Percentiles rank a stretch among this genome's conserved stretches.
Evolutionary conservation across 352 stramenopile species (phyloP).

Genomic region (Globisporangium lucens): DNA sequence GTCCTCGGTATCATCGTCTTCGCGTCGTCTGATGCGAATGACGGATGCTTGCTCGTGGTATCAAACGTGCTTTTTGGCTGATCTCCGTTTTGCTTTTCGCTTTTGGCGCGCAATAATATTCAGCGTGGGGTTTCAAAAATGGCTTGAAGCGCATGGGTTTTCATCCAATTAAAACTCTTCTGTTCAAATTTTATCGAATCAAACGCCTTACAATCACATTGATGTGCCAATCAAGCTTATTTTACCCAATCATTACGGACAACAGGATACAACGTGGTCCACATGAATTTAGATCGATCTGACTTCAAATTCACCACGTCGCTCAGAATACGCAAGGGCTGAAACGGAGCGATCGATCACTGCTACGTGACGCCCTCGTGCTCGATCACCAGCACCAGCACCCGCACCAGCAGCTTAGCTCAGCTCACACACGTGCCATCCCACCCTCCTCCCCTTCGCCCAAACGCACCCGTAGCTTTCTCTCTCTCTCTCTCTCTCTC

Average conservation of each 20-base stretch:
- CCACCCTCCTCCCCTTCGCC: not conserved
- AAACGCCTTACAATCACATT: too few species aligned
- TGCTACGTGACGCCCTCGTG: not conserved
- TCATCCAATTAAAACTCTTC: not conserved
- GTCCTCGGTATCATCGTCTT: not conserved
- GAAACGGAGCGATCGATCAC: not conserved
- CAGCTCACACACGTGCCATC: not conserved
- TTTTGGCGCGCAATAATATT: constrained; percentile 12
- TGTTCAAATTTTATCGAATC: not conserved
- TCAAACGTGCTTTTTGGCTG: not conserved
- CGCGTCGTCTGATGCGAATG: not conserved
- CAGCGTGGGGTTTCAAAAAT: constrained; percentile 5
- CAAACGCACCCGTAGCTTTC: not conserved
- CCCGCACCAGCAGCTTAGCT: not conserved
- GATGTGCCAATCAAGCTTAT: not conserved
- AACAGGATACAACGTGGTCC: not conserved
- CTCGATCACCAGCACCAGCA: not conserved
- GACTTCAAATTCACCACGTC: constrained; percentile 7
- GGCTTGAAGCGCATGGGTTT: not conserved
- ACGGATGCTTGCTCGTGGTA: not conserved
- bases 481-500: too few species aligned
- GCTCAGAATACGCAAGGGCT: not conserved
- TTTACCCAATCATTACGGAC: not conserved
- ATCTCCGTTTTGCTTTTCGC: constrained; percentile 10
- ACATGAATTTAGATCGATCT: not conserved